Conservation (phyloP, 768 basidiomycete genomes). For the Phanerodontia chrysosporium region DNA sequence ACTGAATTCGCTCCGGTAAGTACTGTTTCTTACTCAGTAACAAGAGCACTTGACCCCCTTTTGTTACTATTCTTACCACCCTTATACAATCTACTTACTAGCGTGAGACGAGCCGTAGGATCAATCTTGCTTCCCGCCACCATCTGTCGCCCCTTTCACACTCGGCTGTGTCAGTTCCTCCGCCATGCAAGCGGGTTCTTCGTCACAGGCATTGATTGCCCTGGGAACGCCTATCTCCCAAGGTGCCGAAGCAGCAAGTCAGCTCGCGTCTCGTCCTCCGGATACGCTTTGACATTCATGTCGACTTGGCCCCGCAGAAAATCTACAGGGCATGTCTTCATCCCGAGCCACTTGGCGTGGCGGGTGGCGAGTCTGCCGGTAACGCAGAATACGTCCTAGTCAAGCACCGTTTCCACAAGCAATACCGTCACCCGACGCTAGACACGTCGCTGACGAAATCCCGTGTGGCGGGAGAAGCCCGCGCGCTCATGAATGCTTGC, state of each 20-base stretch:
- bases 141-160: not conserved
- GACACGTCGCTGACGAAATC: constrained; percentile 74
- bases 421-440: constrained; percentile 81
- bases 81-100: not conserved
- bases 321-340: constrained; percentile 57
- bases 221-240: constrained; percentile 48
- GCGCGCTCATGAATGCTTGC: constrained; percentile 79
- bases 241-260: constrained; percentile 85
- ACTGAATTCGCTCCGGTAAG: no score
- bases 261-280: constrained; percentile 20
- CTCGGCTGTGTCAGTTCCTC: not conserved
- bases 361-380: constrained; percentile 8
- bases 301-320: constrained; percentile 46
- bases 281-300: constrained; percentile 12
- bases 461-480: constrained; percentile 81
- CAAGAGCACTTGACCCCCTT: no score
- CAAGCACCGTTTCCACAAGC: constrained; percentile 91
- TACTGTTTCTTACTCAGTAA: not conserved
- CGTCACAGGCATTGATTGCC: not conserved
- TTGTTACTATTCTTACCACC: no score
- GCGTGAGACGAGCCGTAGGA: not conserved
- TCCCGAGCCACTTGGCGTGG: constrained; percentile 25
- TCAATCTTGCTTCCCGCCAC: not conserved
- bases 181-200: not conserved
- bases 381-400: constrained; percentile 45